A percentile compares a stretch with the other conserved stretches of the same genome.
These are phyloP conservation scores for Suillus alpinus DNA, from an alignment of 768 basidiomycete species.

Conservation along the genomic window DNA sequence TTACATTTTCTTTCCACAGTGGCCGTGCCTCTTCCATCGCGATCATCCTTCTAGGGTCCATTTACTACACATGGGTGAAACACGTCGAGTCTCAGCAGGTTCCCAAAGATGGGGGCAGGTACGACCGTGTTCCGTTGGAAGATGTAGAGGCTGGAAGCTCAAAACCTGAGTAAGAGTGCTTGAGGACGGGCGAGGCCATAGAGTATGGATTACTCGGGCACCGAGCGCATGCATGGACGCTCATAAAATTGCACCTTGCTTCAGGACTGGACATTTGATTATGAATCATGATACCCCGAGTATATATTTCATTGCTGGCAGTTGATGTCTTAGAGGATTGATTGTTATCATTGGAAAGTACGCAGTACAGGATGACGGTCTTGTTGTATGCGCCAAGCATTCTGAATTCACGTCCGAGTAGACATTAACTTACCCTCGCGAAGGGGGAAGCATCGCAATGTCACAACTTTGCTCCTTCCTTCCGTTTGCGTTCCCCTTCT, in stretches of 20 bases:
- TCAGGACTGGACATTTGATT: background rate
- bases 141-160: conserved; percentile 55
- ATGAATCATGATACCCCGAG: background rate
- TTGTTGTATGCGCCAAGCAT: background rate
- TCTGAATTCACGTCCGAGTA: background rate
- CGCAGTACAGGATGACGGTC: background rate
- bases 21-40: conserved; percentile 80
- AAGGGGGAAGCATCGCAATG: background rate
- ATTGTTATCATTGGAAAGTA: background rate
- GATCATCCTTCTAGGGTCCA: conserved; percentile 77
- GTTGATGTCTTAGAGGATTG: background rate
- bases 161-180: conserved; percentile 28
- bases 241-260: background rate
- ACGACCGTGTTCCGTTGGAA: conserved; percentile 64
- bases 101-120: conserved; percentile 33
- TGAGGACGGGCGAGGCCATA: background rate
- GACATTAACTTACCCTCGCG: background rate
- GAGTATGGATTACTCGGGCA: too few relatives aligned
- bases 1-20: conserved; percentile 34
- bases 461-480: conserved; percentile 1
- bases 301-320: background rate
- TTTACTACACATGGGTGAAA: conserved; percentile 89
- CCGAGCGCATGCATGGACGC: background rate
- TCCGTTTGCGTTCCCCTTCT: conserved; percentile 17
- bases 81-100: conserved; percentile 57